phyloP scores from a whole-genome alignment of 1,139 yeast species.

The Lodderomyces pseudojiufengensis region DNA sequence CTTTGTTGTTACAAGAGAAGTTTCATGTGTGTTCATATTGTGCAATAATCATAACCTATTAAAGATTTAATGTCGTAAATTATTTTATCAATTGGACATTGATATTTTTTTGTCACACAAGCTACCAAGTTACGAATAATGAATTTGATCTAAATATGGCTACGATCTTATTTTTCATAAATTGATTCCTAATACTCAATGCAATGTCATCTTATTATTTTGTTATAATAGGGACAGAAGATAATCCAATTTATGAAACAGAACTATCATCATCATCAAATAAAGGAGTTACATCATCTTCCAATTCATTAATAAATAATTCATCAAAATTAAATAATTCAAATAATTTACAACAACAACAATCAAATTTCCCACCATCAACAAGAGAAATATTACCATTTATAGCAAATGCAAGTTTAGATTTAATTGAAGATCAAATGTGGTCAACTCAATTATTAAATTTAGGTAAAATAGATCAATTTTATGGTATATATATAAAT shows the following conservation, averaged over 20 bases:
- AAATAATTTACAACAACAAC: constrained; percentile 55
- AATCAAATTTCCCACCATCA: constrained; percentile 62
- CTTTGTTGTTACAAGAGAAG: too few species aligned
- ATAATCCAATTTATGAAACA: constrained; percentile 81
- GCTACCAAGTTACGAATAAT: too few species aligned
- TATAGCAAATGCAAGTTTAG: constrained; percentile 83
- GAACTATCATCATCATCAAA: constrained; percentile 62
- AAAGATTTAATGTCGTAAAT: too few species aligned
- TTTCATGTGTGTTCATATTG: too few species aligned
- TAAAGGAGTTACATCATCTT: constrained; percentile 10
- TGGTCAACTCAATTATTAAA: constrained; percentile 69
- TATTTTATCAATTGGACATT: too few species aligned
- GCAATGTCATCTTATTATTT: constrained; percentile 66
- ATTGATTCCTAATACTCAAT: neutral
- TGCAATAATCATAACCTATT: too few species aligned
- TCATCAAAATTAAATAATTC: constrained; percentile 13
- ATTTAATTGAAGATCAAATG: constrained; percentile 82
- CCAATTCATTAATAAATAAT: constrained; percentile 8
- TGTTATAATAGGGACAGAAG: constrained; percentile 83
- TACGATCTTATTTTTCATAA: neutral
- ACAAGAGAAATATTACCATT: constrained; percentile 83
- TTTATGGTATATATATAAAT: constrained; percentile 74
- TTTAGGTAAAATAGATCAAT: constrained; percentile 77
- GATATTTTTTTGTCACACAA: too few species aligned
- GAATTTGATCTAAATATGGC: too few species aligned